Base-by-base conservation (phyloP, 2,329 filamentous ascomycete species). In the Stachybotrys echinatus region DNA sequence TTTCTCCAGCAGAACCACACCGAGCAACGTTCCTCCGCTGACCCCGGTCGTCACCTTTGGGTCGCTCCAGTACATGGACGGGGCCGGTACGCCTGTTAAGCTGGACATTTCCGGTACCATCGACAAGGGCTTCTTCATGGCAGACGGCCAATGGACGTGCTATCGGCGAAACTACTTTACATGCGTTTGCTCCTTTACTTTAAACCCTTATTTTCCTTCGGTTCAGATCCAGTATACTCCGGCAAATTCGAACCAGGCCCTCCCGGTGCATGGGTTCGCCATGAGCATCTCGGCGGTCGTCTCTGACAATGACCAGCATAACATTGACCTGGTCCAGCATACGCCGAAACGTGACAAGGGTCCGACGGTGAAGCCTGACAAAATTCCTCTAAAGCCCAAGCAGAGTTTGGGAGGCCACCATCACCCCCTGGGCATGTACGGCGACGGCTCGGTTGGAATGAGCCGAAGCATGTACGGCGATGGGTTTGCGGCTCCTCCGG, bases 151-250 rank as follows among this genome's bases (percentile, higher is more conserved):
- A 59, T 96, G 90, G 90, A 96, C 91, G 0, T 95, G 91, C 70
- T 96, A 96, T 65, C 80, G 91, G 31, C 80, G 92, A 42, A 96
- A 96, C 65, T 96, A 96, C 69, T 94, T 96, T 65, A 86, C 88
- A 0, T 90, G 94, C 48, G 82, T 85, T 47, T 92, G 89, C 65
- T 89, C 87, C 3, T 96, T 86, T 68, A 79, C 79, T 12, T 72
- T 96, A 21, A 75, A 76, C 39, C 88, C 87, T 2, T 70, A 74
- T 51, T 72, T 70, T 48, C 68, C 71, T 2, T 70, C 65, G n/a
- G 62, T 70, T n/a, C 59, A 67, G 1, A 71, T 82, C 52, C 73
- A 79, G 37, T 69, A 74, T 74, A 62, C 65, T 74, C 59, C 65
- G 68, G 48, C 67, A 72, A 49, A 8, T 14, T 73, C 80, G 10